A percentile compares a stretch with the other conserved stretches of the same genome.
phyloP scores from a whole-genome alignment of 1,284 basidiomycete genomes.

The Ganoderma lingzhi region DNA sequence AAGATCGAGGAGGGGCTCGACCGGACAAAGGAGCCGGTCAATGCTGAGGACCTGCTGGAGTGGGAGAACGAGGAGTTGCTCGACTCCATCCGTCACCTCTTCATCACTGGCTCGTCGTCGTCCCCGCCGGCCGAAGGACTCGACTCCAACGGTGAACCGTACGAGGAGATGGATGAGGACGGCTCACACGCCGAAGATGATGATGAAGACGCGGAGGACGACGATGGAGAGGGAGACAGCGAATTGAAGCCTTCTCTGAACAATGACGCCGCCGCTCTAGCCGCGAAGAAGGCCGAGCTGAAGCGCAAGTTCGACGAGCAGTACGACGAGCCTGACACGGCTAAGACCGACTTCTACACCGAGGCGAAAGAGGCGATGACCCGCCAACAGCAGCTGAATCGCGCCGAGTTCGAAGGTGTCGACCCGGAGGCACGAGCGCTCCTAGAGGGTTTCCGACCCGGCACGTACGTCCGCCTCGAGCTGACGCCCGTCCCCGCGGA shows the following conservation, averaged over 20 bases:
- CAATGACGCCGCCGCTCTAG: constrained; percentile 61
- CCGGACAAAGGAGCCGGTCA: constrained; percentile 68
- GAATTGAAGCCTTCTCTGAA: constrained; percentile 33
- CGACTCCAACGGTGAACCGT: constrained; percentile 44
- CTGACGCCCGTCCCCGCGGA: constrained; percentile 88
- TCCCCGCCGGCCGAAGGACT: constrained; percentile 23
- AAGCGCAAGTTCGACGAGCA: constrained; percentile 98
- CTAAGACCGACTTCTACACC: constrained; percentile 88
- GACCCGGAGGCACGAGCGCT: constrained; percentile 83
- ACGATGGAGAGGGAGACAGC: constrained; percentile 45
- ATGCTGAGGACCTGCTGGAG: constrained; percentile 61
- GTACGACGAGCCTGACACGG: constrained; percentile 89
- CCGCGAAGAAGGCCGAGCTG: constrained; percentile 89
- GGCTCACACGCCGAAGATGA: constrained; percentile 38
- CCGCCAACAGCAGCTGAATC: constrained; percentile 85
- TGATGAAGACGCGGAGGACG: constrained; percentile 52
- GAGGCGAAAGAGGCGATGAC: constrained; percentile 94
- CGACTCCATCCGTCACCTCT: constrained; percentile 87
- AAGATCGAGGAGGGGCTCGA: constrained; percentile 70
- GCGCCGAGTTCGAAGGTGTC: constrained; percentile 86
- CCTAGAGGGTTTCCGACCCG: constrained; percentile 92
- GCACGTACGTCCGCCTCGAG: constrained; percentile 95
- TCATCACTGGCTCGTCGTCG: constrained; percentile 80
- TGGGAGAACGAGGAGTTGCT: constrained; percentile 90
- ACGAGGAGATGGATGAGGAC: constrained; percentile 49